A percentile compares a stretch with the other conserved stretches of the same genome.
Evolutionary conservation across 306 rosid species (phyloP).

Genomic region (Abrus precatorius): DNA sequence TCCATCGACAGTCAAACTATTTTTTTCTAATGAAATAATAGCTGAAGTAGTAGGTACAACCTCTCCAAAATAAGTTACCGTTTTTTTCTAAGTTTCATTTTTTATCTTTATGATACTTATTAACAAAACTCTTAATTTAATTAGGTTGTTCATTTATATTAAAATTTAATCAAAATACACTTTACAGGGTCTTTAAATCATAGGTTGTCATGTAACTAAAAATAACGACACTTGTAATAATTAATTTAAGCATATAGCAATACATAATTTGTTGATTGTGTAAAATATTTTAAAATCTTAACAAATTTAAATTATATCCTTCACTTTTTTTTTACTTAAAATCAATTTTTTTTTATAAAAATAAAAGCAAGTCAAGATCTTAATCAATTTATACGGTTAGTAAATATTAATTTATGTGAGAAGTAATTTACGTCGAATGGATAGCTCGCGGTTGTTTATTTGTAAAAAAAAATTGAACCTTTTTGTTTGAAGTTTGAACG

Average conservation of each 20-base stretch:
- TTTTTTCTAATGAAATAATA: no score
- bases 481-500: background rate
- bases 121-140: no score
- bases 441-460: background rate
- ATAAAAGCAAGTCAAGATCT: background rate
- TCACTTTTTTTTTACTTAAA: background rate
- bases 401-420: background rate
- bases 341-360: background rate
- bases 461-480: background rate
- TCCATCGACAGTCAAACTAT: no score
- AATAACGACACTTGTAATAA: no score
- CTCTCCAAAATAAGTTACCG: no score
- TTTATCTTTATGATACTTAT: no score
- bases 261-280: background rate
- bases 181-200: no score
- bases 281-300: background rate
- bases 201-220: no score
- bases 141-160: background rate
- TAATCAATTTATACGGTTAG: background rate
- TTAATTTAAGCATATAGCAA: background rate
- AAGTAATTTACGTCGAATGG: background rate
- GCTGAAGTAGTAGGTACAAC: no score
- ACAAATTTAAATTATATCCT: background rate
- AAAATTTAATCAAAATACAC: no score
- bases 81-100: no score